A percentile compares a stretch with the other conserved stretches of the same genome.
Evolutionary conservation across 2,329 filamentous ascomycete genomes (phyloP).

Genomic region (Arthrobotrys megalospora): DNA sequence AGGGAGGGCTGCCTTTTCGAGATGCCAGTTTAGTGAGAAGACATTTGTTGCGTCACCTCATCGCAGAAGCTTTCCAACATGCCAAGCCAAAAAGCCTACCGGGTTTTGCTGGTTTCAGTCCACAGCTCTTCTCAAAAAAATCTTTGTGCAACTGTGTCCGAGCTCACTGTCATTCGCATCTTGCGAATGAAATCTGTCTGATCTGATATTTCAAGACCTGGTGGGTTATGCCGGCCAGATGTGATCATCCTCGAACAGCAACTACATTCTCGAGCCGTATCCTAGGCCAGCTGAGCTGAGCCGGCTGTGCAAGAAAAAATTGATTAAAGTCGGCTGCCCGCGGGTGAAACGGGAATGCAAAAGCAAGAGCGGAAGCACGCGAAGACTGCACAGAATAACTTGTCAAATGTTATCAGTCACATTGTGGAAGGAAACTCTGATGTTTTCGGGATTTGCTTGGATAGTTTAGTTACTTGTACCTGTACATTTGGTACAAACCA

Average conservation of each 20-base stretch:
- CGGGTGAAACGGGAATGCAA: slow-evolving; percentile 62
- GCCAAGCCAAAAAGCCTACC: slow-evolving; percentile 45
- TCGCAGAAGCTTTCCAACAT: slow-evolving; percentile 29
- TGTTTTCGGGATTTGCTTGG: slow-evolving; percentile 17
- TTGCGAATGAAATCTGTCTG: neutral
- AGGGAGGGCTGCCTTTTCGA: slow-evolving; percentile 37
- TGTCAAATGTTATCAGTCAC: slow-evolving; percentile 56
- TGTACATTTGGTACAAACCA: slow-evolving; percentile 43
- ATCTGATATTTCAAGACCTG: neutral
- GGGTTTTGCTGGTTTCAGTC: slow-evolving; percentile 43
- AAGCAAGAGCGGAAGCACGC: slow-evolving; percentile 59
- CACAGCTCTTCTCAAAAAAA: slow-evolving; percentile 30
- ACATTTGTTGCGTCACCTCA: slow-evolving; percentile 55
- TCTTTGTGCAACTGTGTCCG: slow-evolving; percentile 19
- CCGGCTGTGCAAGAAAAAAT: slow-evolving; percentile 30
- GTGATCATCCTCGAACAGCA: slow-evolving; percentile 16
- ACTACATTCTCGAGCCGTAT: slow-evolving; percentile 11
- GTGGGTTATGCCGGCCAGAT: slow-evolving; percentile 35
- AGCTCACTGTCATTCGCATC: slow-evolving; percentile 34
- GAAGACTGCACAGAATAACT: slow-evolving; percentile 40
- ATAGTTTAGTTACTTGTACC: slow-evolving; percentile 32
- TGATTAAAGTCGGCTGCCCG: slow-evolving; percentile 43
- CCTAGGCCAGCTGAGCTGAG: slow-evolving; percentile 58
- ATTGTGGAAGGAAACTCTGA: slow-evolving; percentile 6
- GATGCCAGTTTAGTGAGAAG: slow-evolving; percentile 40